Percentiles rank a stretch among this genome's conserved stretches.
Conservation (phyloP, 495 filamentous ascomycete species). For the Entonaema liquescens region DNA sequence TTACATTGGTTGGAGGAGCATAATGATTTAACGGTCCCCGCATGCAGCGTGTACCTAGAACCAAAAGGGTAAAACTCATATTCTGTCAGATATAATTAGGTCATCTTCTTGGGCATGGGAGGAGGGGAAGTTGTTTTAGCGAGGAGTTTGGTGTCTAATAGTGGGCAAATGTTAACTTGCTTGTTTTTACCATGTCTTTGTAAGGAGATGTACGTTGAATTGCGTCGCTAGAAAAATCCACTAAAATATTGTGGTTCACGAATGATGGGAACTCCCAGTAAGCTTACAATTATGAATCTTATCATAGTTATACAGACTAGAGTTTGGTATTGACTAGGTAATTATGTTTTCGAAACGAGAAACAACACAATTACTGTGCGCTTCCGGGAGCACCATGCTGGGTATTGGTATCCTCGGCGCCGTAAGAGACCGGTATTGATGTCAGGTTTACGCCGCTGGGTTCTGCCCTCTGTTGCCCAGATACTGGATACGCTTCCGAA, state of each 20-base stretch:
- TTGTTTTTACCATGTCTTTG: background rate
- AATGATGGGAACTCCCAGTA: no score
- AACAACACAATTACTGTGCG: no score
- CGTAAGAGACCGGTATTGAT: background rate
- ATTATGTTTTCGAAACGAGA: no score
- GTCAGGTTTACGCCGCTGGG: background rate
- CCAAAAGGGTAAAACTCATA: background rate
- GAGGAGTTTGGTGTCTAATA: slow-evolving; percentile 26
- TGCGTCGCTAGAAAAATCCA: no score
- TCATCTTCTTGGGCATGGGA: background rate
- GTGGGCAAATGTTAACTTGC: background rate
- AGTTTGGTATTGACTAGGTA: no score
- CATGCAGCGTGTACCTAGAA: background rate
- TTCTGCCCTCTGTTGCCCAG: background rate
- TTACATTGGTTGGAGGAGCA: slow-evolving; percentile 17
- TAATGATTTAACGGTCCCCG: background rate
- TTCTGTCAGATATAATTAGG: background rate
- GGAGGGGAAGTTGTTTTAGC: slow-evolving; percentile 5
- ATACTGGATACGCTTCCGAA: background rate
- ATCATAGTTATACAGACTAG: no score
- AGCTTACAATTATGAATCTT: no score
- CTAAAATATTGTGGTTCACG: no score
- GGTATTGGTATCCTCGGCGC: background rate
- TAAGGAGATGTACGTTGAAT: no score
- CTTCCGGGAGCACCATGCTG: background rate